phyloP scores from a whole-genome alignment of 2,329 filamentous ascomycete species.

The Venturia pyrina region DNA sequence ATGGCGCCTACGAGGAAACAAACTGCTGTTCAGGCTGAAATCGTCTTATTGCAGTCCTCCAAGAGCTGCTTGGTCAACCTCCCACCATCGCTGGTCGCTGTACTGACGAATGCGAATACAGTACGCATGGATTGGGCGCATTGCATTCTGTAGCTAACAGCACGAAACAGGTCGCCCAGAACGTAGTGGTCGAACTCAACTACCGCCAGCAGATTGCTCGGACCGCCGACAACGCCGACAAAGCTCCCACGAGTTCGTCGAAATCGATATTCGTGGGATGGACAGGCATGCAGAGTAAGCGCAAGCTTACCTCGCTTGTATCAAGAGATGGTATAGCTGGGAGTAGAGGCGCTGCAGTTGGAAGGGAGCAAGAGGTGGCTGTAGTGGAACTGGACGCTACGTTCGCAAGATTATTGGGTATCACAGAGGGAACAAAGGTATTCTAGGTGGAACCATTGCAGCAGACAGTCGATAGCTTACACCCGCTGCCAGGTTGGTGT shows the following conservation, averaged over 20 bases:
- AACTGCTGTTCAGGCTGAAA: slow-evolving; percentile 56
- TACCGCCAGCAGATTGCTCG: slow-evolving; percentile 53
- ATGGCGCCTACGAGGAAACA: slow-evolving; percentile 31
- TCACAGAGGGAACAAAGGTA: slow-evolving; percentile 75
- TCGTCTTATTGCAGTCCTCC: slow-evolving; percentile 67
- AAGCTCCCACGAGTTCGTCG: slow-evolving; percentile 35
- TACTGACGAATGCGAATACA: slow-evolving; percentile 83
- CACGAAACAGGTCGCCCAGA: slow-evolving; percentile 64
- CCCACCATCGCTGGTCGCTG: slow-evolving; percentile 69
- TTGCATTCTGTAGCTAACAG: slow-evolving; percentile 14
- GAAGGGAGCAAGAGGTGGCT: slow-evolving; percentile 64
- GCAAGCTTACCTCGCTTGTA: slow-evolving; percentile 63
- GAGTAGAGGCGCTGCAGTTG: slow-evolving; percentile 43
- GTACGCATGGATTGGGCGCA: slow-evolving; percentile 40
- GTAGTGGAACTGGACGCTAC: slow-evolving; percentile 81
- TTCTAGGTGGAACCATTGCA: slow-evolving; percentile 31
- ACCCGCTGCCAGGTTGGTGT: slow-evolving; percentile 42
- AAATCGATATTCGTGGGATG: slow-evolving; percentile 82
- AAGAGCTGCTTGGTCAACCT: slow-evolving; percentile 95
- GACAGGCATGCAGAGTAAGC: slow-evolving; percentile 96
- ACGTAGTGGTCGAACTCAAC: slow-evolving; percentile 88
- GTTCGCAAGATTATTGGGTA: slow-evolving; percentile 64
- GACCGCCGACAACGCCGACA: slow-evolving; percentile 22
- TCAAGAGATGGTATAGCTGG: slow-evolving; percentile 61
- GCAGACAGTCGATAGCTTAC: slow-evolving; percentile 15